Evolutionary conservation across 805 yeast species (phyloP), one percentile per base, ranked within the genome.

Genomic region (Zygosaccharomyces gambellarensis): DNA sequence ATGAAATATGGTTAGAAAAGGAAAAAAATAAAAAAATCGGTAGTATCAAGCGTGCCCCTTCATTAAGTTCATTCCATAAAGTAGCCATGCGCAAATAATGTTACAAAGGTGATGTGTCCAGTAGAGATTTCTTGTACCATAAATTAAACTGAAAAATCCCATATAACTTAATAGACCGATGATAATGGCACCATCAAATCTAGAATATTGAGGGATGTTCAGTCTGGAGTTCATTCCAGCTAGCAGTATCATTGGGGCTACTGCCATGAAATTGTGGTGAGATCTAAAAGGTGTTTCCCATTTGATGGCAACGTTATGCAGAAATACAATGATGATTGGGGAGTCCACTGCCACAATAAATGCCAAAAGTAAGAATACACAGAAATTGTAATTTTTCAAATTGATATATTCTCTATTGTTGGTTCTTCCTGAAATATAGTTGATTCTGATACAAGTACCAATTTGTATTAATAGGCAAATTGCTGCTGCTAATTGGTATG

Each of bases 251-350:
- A 86, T 80, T 0, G 97, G 96, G 11, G 84, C 69, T 22, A 90
- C 78, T 0, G 96, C 85, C 46, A 90, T 65, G 38, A 87, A 71
- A 61, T 88, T 90, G 64, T 90, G 96, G 64, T 89, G 95, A 0
- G 96, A 85, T 5, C 87, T 79, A 61, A 89, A 89, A 14, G 95
- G 90, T 0, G 94, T 86, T 48, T 75, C 78, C 95, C 96, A 87
- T 56, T 76, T 79, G 17, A 88, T 75, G 1, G 85, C 76, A 50
- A 89, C 72, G 60, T 90, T 87, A 60, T 87, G 96, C 30, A 87
- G 70, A 73, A 90, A 89, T 1, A 90, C 96, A 50, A 89, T 72
- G 27, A 90, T 63, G 1, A 86, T 81, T 0, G 97, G 96, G 0
- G 83, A 71, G 58, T 85, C 85, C 19, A 89, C 80, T 0, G 96